Conservation (phyloP, 164 flowering plant genomes). For the Pachysandra terminalis region DNA sequence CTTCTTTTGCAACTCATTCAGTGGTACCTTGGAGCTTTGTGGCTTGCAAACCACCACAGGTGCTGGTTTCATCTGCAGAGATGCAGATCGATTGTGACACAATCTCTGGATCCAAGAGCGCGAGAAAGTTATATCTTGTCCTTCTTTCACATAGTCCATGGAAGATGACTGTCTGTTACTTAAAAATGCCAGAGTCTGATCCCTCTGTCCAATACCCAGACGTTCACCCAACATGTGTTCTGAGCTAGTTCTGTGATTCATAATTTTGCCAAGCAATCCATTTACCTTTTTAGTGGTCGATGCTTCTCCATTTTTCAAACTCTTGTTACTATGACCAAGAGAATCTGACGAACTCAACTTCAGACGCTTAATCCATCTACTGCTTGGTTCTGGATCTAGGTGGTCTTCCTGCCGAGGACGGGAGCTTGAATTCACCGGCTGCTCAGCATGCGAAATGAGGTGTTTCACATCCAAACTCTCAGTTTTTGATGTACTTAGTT, state of each 20-base stretch:
- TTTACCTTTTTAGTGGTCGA: slow-evolving; percentile 35
- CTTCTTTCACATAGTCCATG: slow-evolving; percentile 22
- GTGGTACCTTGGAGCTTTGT: slow-evolving; percentile 27
- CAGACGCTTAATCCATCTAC: slow-evolving; percentile 79
- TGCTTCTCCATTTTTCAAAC: slow-evolving; percentile 34
- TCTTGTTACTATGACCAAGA: slow-evolving; percentile 40
- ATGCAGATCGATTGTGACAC: slow-evolving; percentile 28
- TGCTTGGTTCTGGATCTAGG: slow-evolving; percentile 31
- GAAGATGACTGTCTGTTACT: too few species aligned
- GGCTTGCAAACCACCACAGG: slow-evolving; percentile 39
- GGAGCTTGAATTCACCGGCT: slow-evolving; percentile 23
- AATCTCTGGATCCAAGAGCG: slow-evolving; percentile 81
- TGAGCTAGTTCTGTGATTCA: too few species aligned
- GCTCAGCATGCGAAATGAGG: slow-evolving; percentile 38
- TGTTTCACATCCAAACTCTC: slow-evolving; percentile 59
- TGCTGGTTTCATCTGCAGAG: slow-evolving; percentile 20
- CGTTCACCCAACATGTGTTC: slow-evolving; percentile 9
- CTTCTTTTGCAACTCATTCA: slow-evolving; percentile 42
- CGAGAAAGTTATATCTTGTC: slow-evolving; percentile 27
- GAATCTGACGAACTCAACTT: slow-evolving; percentile 43
- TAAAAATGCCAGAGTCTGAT: slow-evolving; percentile 13
- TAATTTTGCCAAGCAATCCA: too few species aligned
- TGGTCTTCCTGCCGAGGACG: slow-evolving; percentile 8
- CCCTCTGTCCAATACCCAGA: slow-evolving; percentile 22
- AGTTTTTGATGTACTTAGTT: slow-evolving; percentile 55